phyloP scores from a whole-genome alignment of 1,139 yeast genomes.

The Candida anutae region DNA sequence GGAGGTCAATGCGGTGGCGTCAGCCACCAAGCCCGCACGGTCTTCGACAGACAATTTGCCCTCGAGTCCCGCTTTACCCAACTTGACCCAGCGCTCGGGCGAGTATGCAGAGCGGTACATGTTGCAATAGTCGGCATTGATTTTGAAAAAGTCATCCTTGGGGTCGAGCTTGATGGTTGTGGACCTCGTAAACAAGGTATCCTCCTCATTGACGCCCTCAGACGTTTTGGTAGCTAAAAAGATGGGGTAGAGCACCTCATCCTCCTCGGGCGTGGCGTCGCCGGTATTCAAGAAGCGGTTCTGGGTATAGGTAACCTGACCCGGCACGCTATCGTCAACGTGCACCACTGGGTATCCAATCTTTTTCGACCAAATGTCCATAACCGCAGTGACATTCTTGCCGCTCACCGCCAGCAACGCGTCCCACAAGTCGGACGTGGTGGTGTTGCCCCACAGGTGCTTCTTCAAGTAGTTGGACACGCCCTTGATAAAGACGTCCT shows the following conservation, averaged over 20 bases:
- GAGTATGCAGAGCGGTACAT: constrained; percentile 76
- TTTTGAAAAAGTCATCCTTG: constrained; percentile 47
- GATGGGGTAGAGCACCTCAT: constrained; percentile 65
- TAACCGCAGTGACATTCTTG: constrained; percentile 16
- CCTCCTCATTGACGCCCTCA: constrained; percentile 46
- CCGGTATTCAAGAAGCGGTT: constrained; percentile 50
- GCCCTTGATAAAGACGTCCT: constrained; percentile 18
- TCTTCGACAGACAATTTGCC: constrained; percentile 73
- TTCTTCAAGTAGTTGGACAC: constrained; percentile 19
- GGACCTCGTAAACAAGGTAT: constrained; percentile 50
- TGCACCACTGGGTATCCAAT: constrained; percentile 20
- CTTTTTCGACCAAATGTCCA: constrained; percentile 20
- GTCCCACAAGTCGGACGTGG: constrained; percentile 19
- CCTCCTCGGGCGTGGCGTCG: constrained; percentile 40
- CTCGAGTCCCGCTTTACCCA: constrained; percentile 61
- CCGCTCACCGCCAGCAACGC: constrained; percentile 17
- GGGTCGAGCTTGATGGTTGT: constrained; percentile 36
- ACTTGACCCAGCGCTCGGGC: constrained; percentile 63
- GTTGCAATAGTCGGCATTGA: constrained; percentile 79
- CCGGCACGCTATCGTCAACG: constrained; percentile 9
- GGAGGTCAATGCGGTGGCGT: constrained; percentile 64
- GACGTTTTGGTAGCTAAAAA: constrained; percentile 71
- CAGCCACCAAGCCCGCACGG: constrained; percentile 80
- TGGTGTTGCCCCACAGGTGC: constrained; percentile 21
- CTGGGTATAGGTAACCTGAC: constrained; percentile 35